Conservation (phyloP, 1,284 basidiomycete genomes). For the Trametes versicolor region DNA sequence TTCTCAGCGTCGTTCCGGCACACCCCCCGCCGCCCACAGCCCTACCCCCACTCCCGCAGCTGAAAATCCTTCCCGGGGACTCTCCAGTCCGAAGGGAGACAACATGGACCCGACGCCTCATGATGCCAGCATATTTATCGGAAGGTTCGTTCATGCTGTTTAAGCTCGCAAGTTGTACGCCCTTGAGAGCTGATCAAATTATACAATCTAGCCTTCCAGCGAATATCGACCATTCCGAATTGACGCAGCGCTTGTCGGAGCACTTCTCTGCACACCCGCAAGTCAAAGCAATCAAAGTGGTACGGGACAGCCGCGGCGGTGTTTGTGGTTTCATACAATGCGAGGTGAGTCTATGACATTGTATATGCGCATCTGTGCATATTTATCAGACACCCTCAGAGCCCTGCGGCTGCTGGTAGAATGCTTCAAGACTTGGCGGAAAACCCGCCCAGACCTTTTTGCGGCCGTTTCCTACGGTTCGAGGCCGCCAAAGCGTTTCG, state of each 20-base stretch:
- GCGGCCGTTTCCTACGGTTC: conserved; percentile 76
- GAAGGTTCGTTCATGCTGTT: conserved; percentile 59
- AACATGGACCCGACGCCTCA: conserved; percentile 58
- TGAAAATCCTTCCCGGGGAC: background rate
- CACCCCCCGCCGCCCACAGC: conserved; percentile 37
- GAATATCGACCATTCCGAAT: conserved; percentile 68
- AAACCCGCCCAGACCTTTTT: conserved; percentile 64
- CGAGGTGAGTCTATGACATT: conserved; percentile 59
- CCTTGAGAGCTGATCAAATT: background rate
- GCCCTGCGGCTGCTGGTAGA: conserved; percentile 62
- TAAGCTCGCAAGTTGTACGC: background rate
- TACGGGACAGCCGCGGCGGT: conserved; percentile 77
- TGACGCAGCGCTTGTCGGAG: conserved; percentile 64
- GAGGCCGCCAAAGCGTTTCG: conserved; percentile 82
- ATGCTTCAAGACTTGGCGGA: conserved; percentile 69
- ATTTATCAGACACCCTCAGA: conserved; percentile 49
- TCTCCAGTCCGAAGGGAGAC: no score
- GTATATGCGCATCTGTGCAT: conserved; percentile 26
- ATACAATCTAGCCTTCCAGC: conserved; percentile 66
- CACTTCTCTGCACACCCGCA: conserved; percentile 71
- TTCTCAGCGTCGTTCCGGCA: conserved; percentile 33
- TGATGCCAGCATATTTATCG: conserved; percentile 83
- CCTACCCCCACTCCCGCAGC: conserved; percentile 27
- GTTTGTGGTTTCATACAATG: conserved; percentile 86
- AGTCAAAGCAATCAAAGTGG: conserved; percentile 75